phyloP scores from a whole-genome alignment of 495 filamentous ascomycete species.

The Choiromyces venosus region DNA sequence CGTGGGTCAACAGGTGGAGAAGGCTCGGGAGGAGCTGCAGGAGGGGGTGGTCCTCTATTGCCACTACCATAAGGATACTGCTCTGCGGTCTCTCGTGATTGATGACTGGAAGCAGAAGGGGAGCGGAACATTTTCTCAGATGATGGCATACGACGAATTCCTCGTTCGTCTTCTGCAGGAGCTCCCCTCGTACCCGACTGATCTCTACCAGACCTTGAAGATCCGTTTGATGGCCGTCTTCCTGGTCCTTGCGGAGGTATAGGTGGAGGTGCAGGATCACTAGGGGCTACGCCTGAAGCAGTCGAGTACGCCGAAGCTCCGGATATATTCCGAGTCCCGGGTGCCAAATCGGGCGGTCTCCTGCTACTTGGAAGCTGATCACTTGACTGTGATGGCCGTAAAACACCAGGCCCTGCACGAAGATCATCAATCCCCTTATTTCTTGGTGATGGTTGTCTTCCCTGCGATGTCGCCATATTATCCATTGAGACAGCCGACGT shows the following conservation, averaged over 20 bases:
- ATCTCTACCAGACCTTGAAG: slow-evolving; percentile 36
- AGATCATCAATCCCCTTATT: slow-evolving; percentile 30
- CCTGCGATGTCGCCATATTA: slow-evolving; percentile 25
- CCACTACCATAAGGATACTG: slow-evolving; percentile 31
- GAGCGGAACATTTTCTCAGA: slow-evolving; percentile 34
- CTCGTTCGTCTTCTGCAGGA: slow-evolving; percentile 28
- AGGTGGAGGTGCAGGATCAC: slow-evolving; percentile 26
- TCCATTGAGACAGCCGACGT: slow-evolving; percentile 36
- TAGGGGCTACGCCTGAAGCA: slow-evolving; percentile 11
- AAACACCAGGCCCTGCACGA: slow-evolving; percentile 16
- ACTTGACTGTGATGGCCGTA: slow-evolving; percentile 32
- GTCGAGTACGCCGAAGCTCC: slow-evolving; percentile 19
- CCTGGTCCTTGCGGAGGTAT: slow-evolving; percentile 32
- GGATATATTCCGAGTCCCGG: slow-evolving; percentile 22
- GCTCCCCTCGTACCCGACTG: slow-evolving; percentile 30
- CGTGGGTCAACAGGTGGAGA: slow-evolving; percentile 12
- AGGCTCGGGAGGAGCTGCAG: slow-evolving; percentile 10
- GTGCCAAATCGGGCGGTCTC: slow-evolving; percentile 25
- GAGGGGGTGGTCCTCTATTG: slow-evolving; percentile 15
- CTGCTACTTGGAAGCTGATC: slow-evolving; percentile 31
- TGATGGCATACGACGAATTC: slow-evolving; percentile 30
- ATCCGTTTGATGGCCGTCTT: slow-evolving; percentile 36
- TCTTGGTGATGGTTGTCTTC: slow-evolving; percentile 22
- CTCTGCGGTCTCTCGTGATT: slow-evolving; percentile 33
- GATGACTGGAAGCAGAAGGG: slow-evolving; percentile 36